phyloP scores from a whole-genome alignment of 139 green algal species.

The Asterochloris sp. region DNA sequence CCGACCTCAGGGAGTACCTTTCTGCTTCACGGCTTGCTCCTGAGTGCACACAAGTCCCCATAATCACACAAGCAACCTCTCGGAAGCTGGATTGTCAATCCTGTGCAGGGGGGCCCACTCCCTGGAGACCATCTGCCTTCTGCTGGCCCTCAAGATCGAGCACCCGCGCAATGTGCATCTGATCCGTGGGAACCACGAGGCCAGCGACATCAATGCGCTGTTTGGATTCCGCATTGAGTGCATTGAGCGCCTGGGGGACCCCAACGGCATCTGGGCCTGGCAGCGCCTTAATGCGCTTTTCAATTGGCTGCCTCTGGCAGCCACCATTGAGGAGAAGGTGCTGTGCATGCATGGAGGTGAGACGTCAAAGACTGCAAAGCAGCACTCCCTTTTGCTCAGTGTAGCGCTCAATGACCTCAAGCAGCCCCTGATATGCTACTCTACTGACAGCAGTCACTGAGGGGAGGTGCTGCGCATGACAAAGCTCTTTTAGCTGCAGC shows the following conservation, averaged over 20 bases:
- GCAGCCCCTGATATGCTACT: no score
- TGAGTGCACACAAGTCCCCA: no score
- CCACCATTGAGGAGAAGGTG: conserved; percentile 91
- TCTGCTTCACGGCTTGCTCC: no score
- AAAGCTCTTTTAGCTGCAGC: no score
- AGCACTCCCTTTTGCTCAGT: no score
- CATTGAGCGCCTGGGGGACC: conserved; percentile 90
- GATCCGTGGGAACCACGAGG: conserved; percentile 98
- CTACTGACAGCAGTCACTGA: no score
- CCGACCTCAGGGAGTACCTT: no score
- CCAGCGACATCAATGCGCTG: conserved; percentile 96
- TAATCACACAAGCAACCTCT: no score
- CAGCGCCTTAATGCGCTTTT: conserved; percentile 96
- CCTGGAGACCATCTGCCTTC: conserved; percentile 86
- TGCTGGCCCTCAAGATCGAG: conserved; percentile 97
- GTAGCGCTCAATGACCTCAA: no score
- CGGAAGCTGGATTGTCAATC: no score
- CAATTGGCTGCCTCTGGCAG: conserved; percentile 97
- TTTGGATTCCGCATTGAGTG: conserved; percentile 99
- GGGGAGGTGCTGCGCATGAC: no score
- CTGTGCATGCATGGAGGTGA: conserved; percentile 95
- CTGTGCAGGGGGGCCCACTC: conserved; percentile 46
- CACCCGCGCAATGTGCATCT: conserved; percentile 90
- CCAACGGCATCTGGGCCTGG: conserved; percentile 84
- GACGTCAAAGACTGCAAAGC: neutral